phyloP scores from a whole-genome alignment of 164 flowering plant genomes.

The Chimonanthus praecox region DNA sequence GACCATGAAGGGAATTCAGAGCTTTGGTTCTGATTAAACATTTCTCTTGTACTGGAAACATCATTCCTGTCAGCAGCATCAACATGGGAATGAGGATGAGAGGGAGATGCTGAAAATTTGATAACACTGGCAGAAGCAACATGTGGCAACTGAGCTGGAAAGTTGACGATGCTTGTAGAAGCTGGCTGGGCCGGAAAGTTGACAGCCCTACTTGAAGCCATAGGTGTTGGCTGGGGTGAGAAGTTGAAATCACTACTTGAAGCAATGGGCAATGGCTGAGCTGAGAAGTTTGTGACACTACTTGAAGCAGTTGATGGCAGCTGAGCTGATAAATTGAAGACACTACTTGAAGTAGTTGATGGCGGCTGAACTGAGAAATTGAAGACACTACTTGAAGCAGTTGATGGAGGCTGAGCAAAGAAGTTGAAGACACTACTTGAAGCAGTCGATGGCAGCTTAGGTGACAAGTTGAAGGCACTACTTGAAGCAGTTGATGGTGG shows the following conservation, averaged over 20 bases:
- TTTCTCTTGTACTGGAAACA: constrained; percentile 5
- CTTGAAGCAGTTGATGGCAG: background rate
- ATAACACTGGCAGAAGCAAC: background rate
- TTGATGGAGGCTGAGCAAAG: background rate
- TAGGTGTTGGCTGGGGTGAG: background rate
- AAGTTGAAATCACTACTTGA: background rate
- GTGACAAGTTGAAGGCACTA: background rate
- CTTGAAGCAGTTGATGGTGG: background rate
- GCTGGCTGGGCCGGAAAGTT: background rate
- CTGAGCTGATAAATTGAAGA: background rate
- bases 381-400: background rate
- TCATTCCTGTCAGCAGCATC: background rate
- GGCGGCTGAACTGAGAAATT: background rate
- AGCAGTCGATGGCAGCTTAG: background rate
- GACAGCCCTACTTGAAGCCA: background rate
- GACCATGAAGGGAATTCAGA: constrained; percentile 15
- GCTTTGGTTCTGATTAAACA: background rate
- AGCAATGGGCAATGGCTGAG: background rate
- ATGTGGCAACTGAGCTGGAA: constrained; percentile 8
- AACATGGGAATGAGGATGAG: constrained; percentile 3
- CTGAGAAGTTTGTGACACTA: background rate
- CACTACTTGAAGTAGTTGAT: background rate
- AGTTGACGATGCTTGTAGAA: background rate
- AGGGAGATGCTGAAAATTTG: background rate
- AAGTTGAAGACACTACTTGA: background rate